A percentile compares a stretch with the other conserved stretches of the same genome.
These are phyloP conservation scores for Hanseniaspora vineae DNA, from an alignment of 805 yeast species.

Conservation along the genomic window DNA sequence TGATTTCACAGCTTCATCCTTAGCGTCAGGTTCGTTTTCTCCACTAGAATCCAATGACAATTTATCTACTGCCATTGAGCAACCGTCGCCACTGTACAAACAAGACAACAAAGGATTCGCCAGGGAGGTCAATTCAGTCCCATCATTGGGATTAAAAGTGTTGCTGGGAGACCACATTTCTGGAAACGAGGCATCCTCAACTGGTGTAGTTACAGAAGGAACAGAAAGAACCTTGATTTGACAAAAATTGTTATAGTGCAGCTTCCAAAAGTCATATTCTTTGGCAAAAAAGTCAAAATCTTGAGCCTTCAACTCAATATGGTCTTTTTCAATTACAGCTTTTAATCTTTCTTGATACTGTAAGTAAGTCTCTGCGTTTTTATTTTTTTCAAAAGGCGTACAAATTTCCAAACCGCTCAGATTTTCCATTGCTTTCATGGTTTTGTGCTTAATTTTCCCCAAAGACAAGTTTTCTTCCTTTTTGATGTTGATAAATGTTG, in stretches of 20 bases:
- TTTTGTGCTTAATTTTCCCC: neutral
- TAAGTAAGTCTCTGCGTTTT: neutral
- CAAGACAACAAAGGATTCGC: too few species aligned
- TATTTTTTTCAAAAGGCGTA: too few species aligned
- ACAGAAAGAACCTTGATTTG: neutral
- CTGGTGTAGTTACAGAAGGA: too few species aligned
- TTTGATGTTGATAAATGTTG: slow-evolving; percentile 46
- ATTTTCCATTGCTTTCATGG: neutral
- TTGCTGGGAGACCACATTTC: too few species aligned
- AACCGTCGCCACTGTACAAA: too few species aligned
- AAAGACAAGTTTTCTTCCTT: neutral
- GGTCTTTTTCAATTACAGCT: neutral
- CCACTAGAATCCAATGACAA: too few species aligned
- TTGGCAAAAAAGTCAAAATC: neutral
- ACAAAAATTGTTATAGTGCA: neutral
- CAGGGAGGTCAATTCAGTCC: too few species aligned
- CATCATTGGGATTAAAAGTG: too few species aligned
- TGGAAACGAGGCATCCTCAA: too few species aligned
- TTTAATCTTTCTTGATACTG: neutral
- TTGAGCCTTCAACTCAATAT: neutral
- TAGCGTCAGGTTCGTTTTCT: too few species aligned
- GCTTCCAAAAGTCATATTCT: neutral
- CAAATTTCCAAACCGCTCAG: neutral
- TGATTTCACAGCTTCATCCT: too few species aligned
- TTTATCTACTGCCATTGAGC: too few species aligned